A percentile compares a stretch with the other conserved stretches of the same genome.
Conservation (phyloP, 164 flowering plant species). For the Stephania cephalantha region DNA sequence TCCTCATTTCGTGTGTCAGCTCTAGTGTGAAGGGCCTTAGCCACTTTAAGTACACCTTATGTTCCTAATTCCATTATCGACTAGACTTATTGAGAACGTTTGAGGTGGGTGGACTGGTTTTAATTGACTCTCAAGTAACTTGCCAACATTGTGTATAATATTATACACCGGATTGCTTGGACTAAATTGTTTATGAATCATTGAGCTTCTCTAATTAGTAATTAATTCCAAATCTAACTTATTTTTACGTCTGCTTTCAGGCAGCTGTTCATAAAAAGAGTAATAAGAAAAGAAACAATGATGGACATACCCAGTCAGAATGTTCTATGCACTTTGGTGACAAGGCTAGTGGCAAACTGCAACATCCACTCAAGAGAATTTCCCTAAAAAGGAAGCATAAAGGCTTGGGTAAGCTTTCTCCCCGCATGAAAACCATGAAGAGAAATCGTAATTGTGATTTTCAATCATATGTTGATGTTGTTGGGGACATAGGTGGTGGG, state of each 20-base stretch:
- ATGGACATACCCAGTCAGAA: neutral
- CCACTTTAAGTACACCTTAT: neutral
- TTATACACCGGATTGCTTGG: neutral
- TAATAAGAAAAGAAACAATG: neutral
- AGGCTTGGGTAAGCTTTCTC: conserved; percentile 2
- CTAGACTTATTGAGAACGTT: neutral
- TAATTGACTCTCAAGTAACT: neutral
- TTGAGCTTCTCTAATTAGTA: neutral
- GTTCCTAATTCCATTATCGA: neutral
- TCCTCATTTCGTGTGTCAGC: neutral
- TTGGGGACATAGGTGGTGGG: conserved; percentile 1
- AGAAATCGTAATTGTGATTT: neutral
- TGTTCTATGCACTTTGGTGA: conserved; percentile 2
- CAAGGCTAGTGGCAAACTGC: neutral
- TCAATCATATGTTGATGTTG: neutral
- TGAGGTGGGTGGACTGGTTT: neutral
- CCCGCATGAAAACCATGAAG: conserved; percentile 5
- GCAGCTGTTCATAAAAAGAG: conserved; percentile 11
- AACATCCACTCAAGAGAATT: neutral
- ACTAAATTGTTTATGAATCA: neutral
- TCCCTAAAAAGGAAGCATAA: neutral
- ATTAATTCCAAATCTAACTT: conserved; percentile 2
- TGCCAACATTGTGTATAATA: neutral
- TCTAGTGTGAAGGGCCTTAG: neutral
- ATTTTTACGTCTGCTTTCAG: conserved; percentile 15